Evolutionary conservation across 2,329 filamentous ascomycete species (phyloP).

Genomic region (Sclerotinia glacialis): DNA sequence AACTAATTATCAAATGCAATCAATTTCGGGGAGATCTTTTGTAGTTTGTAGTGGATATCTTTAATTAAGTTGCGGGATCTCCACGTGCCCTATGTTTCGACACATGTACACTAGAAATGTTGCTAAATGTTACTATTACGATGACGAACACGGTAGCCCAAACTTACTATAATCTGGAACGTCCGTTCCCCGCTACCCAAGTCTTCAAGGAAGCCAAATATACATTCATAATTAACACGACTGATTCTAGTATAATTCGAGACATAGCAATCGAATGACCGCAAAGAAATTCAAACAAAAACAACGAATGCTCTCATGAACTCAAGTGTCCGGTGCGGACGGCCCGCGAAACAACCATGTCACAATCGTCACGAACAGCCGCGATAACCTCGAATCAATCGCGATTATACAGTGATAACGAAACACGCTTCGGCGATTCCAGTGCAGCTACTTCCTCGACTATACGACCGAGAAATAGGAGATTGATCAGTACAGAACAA

Average conservation of each 20-base stretch:
- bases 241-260: neutral
- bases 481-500: slow-evolving; percentile 36
- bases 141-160: slow-evolving; percentile 24
- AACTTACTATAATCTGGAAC: slow-evolving; percentile 20
- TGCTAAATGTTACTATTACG: slow-evolving; percentile 18
- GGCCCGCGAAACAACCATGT: slow-evolving; percentile 28
- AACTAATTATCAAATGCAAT: neutral
- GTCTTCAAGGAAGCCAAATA: slow-evolving; percentile 11
- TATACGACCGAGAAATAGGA: slow-evolving; percentile 37
- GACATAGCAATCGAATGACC: slow-evolving; percentile 4
- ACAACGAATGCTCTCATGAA: slow-evolving; percentile 30
- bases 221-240: slow-evolving; percentile 12
- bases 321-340: slow-evolving; percentile 29
- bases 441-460: slow-evolving; percentile 24
- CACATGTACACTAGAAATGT: slow-evolving; percentile 17
- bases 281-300: slow-evolving; percentile 1
- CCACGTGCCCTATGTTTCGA: slow-evolving; percentile 18
- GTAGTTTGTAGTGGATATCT: neutral
- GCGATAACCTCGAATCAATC: slow-evolving; percentile 23
- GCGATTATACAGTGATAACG: slow-evolving; percentile 20
- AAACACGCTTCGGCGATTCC: slow-evolving; percentile 13
- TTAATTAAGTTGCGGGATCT: slow-evolving; percentile 15
- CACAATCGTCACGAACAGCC: slow-evolving; percentile 26
- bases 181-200: slow-evolving; percentile 19
- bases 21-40: neutral